A percentile compares a stretch with the other conserved stretches of the same genome.
Conservation (phyloP, 768 basidiomycete genomes). For the Russula brevipes region DNA sequence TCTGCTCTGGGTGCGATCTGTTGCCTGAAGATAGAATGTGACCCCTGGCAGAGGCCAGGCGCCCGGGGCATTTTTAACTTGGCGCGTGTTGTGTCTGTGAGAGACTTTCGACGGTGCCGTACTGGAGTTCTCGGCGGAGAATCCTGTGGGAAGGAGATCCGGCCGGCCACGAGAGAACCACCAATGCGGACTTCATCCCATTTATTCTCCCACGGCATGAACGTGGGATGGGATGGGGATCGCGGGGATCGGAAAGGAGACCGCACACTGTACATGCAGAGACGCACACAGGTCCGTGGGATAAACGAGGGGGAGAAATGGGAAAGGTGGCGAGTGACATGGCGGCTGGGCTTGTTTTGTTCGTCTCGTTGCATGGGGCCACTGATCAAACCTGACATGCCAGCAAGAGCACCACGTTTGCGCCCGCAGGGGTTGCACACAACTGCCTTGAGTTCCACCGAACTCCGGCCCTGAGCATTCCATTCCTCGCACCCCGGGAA, state of each 20-base stretch:
- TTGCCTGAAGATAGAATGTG: conserved; percentile 2
- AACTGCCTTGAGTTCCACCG: no score
- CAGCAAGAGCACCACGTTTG: not conserved
- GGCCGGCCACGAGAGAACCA: not conserved
- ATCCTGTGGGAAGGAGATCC: conserved; percentile 1
- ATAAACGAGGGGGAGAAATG: not conserved
- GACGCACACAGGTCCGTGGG: not conserved
- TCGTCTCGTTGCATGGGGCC: not conserved
- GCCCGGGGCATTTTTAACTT: not conserved
- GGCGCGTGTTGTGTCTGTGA: conserved; percentile 3
- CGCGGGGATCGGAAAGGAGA: no score
- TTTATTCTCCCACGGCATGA: no score
- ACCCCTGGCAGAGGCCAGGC: not conserved
- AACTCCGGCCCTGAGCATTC: not conserved
- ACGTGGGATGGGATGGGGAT: no score
- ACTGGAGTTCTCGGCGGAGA: not conserved
- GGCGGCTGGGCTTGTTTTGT: not conserved
- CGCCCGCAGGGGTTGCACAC: no score
- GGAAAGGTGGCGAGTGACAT: not conserved
- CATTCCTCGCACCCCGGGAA: not conserved
- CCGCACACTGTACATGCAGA: no score
- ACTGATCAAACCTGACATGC: not conserved
- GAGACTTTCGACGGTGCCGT: not conserved
- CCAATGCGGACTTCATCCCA: not conserved
- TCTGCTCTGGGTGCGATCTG: conserved; percentile 2